Percentiles rank a stretch among this genome's conserved stretches.
Conservation (phyloP, 2,329 filamentous ascomycete species). For the Pseudopyrenochaeta lycopersici region DNA sequence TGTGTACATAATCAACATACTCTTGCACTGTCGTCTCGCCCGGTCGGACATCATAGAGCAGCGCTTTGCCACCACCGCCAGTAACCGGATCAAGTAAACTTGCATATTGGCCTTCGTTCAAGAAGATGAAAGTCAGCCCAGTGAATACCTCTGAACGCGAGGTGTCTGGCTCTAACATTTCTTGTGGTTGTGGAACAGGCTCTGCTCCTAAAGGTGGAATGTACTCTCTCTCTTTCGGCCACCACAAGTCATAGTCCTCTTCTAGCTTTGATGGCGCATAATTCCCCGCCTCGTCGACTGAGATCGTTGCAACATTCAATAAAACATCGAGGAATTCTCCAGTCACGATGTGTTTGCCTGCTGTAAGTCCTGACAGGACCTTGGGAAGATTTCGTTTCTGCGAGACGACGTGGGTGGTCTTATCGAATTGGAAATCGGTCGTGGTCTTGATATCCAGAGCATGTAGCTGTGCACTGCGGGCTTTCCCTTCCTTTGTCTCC, state of each 20-base stretch:
- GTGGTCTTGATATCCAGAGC: conserved; percentile 89
- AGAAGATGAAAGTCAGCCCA: conserved; percentile 89
- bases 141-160: conserved; percentile 77
- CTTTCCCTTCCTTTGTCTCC: conserved; percentile 62
- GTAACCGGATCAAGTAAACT: conserved; percentile 78
- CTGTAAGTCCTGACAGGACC: conserved; percentile 85
- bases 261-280: conserved; percentile 72
- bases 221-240: conserved; percentile 78
- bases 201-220: conserved; percentile 81
- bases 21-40: conserved; percentile 75
- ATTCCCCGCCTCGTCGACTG: conserved; percentile 48
- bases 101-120: conserved; percentile 77
- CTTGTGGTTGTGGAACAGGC: conserved; percentile 71
- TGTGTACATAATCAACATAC: conserved; percentile 79
- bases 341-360: conserved; percentile 79
- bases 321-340: conserved; percentile 78
- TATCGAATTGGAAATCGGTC: conserved; percentile 71
- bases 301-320: conserved; percentile 64
- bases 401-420: conserved; percentile 87
- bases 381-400: conserved; percentile 91
- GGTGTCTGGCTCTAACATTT: conserved; percentile 76
- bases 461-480: conserved; percentile 72
- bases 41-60: conserved; percentile 69
- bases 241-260: conserved; percentile 77
- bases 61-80: conserved; percentile 82